These are phyloP conservation scores for Neonectria magnoliae DNA, from an alignment of 2,329 filamentous ascomycete genomes.

Conservation along the genomic window DNA sequence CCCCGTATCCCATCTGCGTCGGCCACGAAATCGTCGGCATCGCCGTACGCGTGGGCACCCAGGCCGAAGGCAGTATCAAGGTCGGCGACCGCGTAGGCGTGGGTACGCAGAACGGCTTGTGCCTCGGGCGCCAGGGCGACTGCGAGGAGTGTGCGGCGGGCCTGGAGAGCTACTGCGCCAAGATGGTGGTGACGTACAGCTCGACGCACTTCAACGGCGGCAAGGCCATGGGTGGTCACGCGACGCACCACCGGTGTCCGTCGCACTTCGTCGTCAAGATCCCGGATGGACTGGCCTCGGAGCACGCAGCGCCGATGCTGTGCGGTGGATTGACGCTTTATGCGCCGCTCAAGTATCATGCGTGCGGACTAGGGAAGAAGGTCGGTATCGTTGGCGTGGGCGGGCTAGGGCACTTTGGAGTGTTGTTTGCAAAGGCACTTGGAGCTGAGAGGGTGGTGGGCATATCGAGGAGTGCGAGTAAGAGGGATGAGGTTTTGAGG, in stretches of 20 bases:
- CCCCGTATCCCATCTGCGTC: slow-evolving; percentile 60
- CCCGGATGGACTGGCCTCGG: slow-evolving; percentile 53
- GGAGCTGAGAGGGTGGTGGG: slow-evolving; percentile 70
- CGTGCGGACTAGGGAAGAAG: slow-evolving; percentile 72
- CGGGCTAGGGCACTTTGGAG: slow-evolving; percentile 74
- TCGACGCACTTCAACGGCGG: slow-evolving; percentile 43
- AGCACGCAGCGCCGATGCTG: slow-evolving; percentile 69
- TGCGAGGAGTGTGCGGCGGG: slow-evolving; percentile 55
- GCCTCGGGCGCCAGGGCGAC: slow-evolving; percentile 53
- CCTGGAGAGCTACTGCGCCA: slow-evolving; percentile 54
- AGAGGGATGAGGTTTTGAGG: slow-evolving; percentile 64
- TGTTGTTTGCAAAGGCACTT: slow-evolving; percentile 74
- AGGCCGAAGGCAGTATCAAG: slow-evolving; percentile 58
- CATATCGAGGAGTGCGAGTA: slow-evolving; percentile 64
- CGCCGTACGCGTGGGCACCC: slow-evolving; percentile 62
- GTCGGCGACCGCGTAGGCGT: slow-evolving; percentile 72
- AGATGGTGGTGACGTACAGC: slow-evolving; percentile 63
- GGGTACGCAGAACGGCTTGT: slow-evolving; percentile 68
- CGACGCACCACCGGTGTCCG: slow-evolving; percentile 47
- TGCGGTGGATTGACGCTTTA: slow-evolving; percentile 77
- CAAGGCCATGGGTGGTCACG: slow-evolving; percentile 61
- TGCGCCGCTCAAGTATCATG: slow-evolving; percentile 69
- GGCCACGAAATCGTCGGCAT: slow-evolving; percentile 74
- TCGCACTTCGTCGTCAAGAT: slow-evolving; percentile 62
- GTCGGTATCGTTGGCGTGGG: slow-evolving; percentile 76